phyloP scores from a whole-genome alignment of 495 filamentous ascomycete species.

The Amorphotheca resinae region DNA sequence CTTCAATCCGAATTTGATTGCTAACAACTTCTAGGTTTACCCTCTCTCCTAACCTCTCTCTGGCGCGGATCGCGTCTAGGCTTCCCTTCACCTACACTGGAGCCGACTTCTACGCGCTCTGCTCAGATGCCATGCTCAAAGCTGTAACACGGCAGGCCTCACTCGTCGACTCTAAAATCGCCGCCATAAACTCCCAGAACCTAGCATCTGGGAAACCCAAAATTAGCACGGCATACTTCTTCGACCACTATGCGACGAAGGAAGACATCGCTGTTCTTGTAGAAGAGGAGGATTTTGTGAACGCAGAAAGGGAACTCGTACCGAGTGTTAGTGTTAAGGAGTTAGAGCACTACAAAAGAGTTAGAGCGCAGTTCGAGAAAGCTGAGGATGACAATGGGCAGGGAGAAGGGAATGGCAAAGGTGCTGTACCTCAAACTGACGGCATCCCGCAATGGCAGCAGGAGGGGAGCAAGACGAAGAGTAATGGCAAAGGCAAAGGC shows the following conservation, averaged over 20 bases:
- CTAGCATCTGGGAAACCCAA: constrained; percentile 5
- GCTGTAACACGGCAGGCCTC: constrained; percentile 85
- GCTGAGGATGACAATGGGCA: constrained; percentile 24
- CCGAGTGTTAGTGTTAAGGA: constrained; percentile 88
- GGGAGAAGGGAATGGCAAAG: constrained; percentile 40
- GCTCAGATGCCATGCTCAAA: constrained; percentile 97
- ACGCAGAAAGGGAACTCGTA: constrained; percentile 73
- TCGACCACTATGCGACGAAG: constrained; percentile 74
- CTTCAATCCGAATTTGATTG: background rate
- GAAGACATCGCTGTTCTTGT: constrained; percentile 82
- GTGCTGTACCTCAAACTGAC: constrained; percentile 12
- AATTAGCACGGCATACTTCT: constrained; percentile 81
- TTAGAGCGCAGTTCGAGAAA: constrained; percentile 69
- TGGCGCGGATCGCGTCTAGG: constrained; percentile 56
- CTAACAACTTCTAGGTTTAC: constrained; percentile 49
- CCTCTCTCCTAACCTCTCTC: constrained; percentile 61
- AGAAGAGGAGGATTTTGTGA: constrained; percentile 71
- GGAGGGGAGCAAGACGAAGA: constrained; percentile 13
- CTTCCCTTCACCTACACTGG: constrained; percentile 96
- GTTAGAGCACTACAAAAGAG: constrained; percentile 78
- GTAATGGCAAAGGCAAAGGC: constrained; percentile 28
- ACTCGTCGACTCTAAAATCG: constrained; percentile 75
- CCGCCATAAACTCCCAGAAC: constrained; percentile 35
- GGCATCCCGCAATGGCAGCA: background rate
- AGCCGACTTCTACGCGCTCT: constrained; percentile 91